Percentiles rank a stretch among this genome's conserved stretches.
These are phyloP conservation scores for Camelina hispida DNA, from an alignment of 345 rosid species.

Conservation along the genomic window DNA sequence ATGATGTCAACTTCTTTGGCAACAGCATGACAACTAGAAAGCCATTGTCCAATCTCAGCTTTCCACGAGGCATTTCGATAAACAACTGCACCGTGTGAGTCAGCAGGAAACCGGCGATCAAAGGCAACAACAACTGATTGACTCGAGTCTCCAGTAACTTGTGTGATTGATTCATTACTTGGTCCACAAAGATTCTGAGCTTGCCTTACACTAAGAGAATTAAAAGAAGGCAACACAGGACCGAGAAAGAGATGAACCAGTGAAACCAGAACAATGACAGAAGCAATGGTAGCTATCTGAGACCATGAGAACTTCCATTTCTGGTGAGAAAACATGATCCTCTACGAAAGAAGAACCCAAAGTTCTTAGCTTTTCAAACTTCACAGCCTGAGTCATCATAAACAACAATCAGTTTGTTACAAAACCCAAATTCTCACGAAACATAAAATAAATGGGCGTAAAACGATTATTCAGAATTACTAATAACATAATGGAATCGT, in stretches of 20 bases:
- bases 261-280: slow-evolving; percentile 64
- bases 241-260: slow-evolving; percentile 73
- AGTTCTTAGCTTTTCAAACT: slow-evolving; percentile 25
- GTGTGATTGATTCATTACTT: slow-evolving; percentile 52
- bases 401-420: slow-evolving; percentile 5
- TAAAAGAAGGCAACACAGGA: slow-evolving; percentile 74
- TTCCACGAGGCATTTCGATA: slow-evolving; percentile 91
- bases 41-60: slow-evolving; percentile 85
- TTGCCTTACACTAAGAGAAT: slow-evolving; percentile 54
- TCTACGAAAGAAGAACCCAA: slow-evolving; percentile 11
- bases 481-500: slow-evolving; percentile 8
- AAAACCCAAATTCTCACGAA: slow-evolving; percentile 8
- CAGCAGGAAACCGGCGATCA: slow-evolving; percentile 71
- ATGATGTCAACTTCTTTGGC: slow-evolving; percentile 54
- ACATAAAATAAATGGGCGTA: slow-evolving; percentile 4
- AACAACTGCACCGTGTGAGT: slow-evolving; percentile 68
- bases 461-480: neutral
- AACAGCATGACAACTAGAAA: slow-evolving; percentile 78
- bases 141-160: slow-evolving; percentile 31
- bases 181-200: slow-evolving; percentile 53
- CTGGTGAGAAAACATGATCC: slow-evolving; percentile 57
- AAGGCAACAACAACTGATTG: slow-evolving; percentile 49
- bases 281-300: slow-evolving; percentile 63
- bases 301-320: slow-evolving; percentile 80
- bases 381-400: slow-evolving; percentile 34